Base-by-base conservation (phyloP, 2,329 filamentous ascomycete genomes). In the Proliferodiscus dingleyae region DNA sequence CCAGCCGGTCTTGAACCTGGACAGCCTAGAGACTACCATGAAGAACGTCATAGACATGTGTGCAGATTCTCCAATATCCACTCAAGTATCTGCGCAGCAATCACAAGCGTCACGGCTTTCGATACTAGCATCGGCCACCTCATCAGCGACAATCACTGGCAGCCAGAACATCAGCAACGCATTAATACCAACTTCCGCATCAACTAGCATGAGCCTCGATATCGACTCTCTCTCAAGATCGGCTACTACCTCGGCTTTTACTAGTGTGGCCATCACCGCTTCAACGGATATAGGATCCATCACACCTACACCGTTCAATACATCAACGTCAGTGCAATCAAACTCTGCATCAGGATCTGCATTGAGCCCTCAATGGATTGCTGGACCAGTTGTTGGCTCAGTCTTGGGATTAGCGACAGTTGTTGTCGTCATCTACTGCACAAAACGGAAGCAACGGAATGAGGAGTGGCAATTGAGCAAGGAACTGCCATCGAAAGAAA, bases 401-500 rank as follows among this genome's bases (percentile, higher is more conserved):
- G 19, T 59, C 3, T 34, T 61, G 3, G 58, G 58, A 2, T 47
- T 61, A 11, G 34, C 44, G 5, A 59, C 58, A 2, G 52, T 61
- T 2, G 45, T 61, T 7, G 24, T 57, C 2, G 56, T 58, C 4
- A 55, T 61, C 23, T 58, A 54, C 45, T 59, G 54, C 37, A 59
- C 58, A 5, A 48, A 52, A 1, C 46, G 54, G 19, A 52, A 52
- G 42, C 50, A 56, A 23, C 32, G 28, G 19, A 41, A 29, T 16
- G 46, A 48, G 21, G 43, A 46, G 41, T 48, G 46, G 46, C 41
- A 48, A 41, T 37, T 48, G 16, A 30, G 37, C 19, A 23, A 18
- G 22, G 37, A 34, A 24, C 13, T 16, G 4, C 37, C 43, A 29
- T n/a, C 38, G 16, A 49, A 43, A 41, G 36, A 41, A 32, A n/a